Evolutionary conservation across 495 filamentous ascomycete genomes (phyloP), one percentile per base, ranked within the genome.

Genomic region (Neurospora hispaniola): DNA sequence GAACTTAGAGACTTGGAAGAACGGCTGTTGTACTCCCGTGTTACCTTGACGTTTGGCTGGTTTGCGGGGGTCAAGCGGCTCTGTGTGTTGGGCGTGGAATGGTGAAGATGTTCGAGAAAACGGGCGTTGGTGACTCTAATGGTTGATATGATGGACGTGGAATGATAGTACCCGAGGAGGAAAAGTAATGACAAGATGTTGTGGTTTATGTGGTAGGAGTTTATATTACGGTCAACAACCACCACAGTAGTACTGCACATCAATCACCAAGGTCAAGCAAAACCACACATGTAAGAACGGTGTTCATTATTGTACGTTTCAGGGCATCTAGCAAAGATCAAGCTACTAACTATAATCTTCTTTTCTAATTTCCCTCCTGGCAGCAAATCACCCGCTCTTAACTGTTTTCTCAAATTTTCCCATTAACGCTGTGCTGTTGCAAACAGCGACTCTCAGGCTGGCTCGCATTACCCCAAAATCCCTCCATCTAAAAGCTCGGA

Each of bases 31-130:
- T 88, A 84, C 73, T 77, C 83, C 66, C 82, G 87, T 16, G 72
- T 88, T n/a, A 88, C 85, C 12, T 69, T 89, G 44, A 80, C 85
- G 10, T 87, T 89, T 76, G 87, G 86, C 1, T 89, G 86, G 85
- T 81, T 79, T 10, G 77, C 80, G 38, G 79, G 75, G 14, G 78
- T 85, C 6, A 86, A 82, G 42, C 81, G 84, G 72, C 71, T 89
- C 43, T 84, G 81, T 54, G 80, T 88, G 69, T 77, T 87, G 73
- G 83, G 83, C 27, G 85, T 83, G 35, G 81, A 82, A 70, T 80
- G 82, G 79, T 86, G 76, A 81, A 12, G 27, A 31, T 62, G 54
- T 3, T 16, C 27, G 11, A 35, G 5, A 16, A 35, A 16, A 18
- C 14, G 10, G 20, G 2, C 11, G 4, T 27, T 62, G 12, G 54